Conservation (phyloP, 768 basidiomycete species). For the Neoboletus subvelutipes region DNA sequence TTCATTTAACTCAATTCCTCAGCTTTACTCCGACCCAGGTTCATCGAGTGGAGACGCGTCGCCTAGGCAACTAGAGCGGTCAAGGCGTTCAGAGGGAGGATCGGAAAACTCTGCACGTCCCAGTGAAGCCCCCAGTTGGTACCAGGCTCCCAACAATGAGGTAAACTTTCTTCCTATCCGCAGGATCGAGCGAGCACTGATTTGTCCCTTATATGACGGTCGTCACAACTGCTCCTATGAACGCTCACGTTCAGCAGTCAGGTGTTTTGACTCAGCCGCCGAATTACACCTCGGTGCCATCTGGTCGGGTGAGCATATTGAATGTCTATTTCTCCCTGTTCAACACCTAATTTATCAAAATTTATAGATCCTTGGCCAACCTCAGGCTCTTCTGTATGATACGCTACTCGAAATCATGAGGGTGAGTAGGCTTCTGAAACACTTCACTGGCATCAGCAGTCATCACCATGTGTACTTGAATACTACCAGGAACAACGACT, state of each 20-base stretch:
- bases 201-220: background rate
- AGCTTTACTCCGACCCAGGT: background rate
- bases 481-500: slow-evolving; percentile 6
- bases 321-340: background rate
- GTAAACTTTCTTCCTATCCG: background rate
- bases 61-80: background rate
- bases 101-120: background rate
- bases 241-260: background rate
- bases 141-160: background rate
- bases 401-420: slow-evolving; percentile 4
- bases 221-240: background rate
- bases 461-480: background rate
- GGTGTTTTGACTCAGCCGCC: background rate
- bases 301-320: background rate
- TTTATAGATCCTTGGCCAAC: background rate
- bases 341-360: background rate
- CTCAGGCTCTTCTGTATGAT: slow-evolving; percentile 1
- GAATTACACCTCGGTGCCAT: background rate
- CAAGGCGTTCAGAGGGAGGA: background rate
- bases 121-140: background rate
- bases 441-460: background rate
- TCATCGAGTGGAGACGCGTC: background rate
- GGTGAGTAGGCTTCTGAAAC: background rate
- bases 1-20: too few species aligned
- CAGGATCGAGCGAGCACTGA: background rate